Base-by-base conservation (phyloP, 2,329 filamentous ascomycete genomes). In the Diplodia intermedia region DNA sequence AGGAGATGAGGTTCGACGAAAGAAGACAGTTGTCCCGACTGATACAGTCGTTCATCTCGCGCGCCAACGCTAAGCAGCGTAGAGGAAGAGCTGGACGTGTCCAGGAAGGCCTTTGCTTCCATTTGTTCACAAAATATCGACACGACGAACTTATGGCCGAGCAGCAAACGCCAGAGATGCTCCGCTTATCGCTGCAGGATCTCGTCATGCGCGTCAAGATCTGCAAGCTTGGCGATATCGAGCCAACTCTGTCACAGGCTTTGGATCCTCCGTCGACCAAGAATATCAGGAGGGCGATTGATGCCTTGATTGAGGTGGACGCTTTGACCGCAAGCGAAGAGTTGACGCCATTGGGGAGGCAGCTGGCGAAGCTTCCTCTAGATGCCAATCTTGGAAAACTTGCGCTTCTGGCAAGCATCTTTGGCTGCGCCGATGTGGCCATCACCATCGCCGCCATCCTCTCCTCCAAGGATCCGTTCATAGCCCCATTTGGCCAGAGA, bases 1-100 rank as follows among this genome's bases (percentile, higher is more conserved):
- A 96, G 72, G 94, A 97, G 79, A 97, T 97, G 94, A 84, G 94
- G 33, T 98, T 97, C 73, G 94, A 99, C 75, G 95, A 99, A 81
- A 88, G 92, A 67, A 87, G 93, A 68, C 95, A 99, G 75, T 84
- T 99, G 40, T 98, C 94, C 1, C 88, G 92, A 26, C 86, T 99
- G 23, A 90, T 97, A 40, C 94, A 98, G 77, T 93, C 93, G 0
- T 99, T 98, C 78, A 97, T 99, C 71, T 97, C 94, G 0, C 88
- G 91, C 66, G 95, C 95, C 15, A 98, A 98, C 76, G 94, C 95
- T 1, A 97, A 97, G 76, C 95, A 99, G 78, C 89, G 95, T 69
- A 89, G 94, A 71, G 95, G 95, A 69, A 89, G 95, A 83, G 95
- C 95, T 66, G 95, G 95, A 49, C 92, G 95, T 86, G 95, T 99